phyloP scores from a whole-genome alignment of 2,329 filamentous ascomycete genomes.

The Aspergillus brunneoviolaceus region DNA sequence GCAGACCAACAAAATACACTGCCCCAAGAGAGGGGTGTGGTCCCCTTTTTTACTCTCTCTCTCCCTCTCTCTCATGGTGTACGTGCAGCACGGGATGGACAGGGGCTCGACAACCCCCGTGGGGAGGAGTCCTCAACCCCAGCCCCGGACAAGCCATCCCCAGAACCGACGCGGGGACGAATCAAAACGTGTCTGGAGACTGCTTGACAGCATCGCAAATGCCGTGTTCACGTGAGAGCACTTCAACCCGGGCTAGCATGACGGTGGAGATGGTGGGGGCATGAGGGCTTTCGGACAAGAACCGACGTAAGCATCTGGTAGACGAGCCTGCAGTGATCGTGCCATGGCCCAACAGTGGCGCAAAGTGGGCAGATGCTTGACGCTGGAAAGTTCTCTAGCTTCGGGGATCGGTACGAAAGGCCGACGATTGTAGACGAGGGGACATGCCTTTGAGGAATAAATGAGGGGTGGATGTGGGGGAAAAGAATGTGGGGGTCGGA shows the following conservation, averaged over 20 bases:
- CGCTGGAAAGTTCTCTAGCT: conserved; percentile 10
- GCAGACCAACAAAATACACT: neutral
- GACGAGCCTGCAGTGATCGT: neutral
- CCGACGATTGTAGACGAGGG: conserved; percentile 6
- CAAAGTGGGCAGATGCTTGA: conserved; percentile 3
- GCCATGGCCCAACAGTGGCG: conserved; percentile 1
- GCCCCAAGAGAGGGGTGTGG: neutral
- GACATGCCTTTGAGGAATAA: neutral
- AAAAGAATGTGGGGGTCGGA: conserved; percentile 21
- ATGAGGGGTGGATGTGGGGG: neutral
- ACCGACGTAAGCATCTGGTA: conserved; percentile 22
- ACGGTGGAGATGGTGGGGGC: neutral
- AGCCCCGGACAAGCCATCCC: conserved; percentile 15
- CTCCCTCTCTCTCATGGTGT: neutral
- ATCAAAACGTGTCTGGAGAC: neutral
- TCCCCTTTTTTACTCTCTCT: neutral
- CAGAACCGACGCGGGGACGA: conserved; percentile 15
- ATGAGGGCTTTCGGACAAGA: conserved; percentile 17
- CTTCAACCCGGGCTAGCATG: neutral
- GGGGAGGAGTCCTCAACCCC: conserved; percentile 24
- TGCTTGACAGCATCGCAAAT: neutral
- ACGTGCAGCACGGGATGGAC: neutral
- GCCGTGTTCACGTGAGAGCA: neutral
- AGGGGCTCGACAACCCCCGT: conserved; percentile 20
- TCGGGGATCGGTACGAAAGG: conserved; percentile 25